Conservation (phyloP, 2,329 filamentous ascomycete genomes). For the Sclerotinia sclerotiorum region DNA sequence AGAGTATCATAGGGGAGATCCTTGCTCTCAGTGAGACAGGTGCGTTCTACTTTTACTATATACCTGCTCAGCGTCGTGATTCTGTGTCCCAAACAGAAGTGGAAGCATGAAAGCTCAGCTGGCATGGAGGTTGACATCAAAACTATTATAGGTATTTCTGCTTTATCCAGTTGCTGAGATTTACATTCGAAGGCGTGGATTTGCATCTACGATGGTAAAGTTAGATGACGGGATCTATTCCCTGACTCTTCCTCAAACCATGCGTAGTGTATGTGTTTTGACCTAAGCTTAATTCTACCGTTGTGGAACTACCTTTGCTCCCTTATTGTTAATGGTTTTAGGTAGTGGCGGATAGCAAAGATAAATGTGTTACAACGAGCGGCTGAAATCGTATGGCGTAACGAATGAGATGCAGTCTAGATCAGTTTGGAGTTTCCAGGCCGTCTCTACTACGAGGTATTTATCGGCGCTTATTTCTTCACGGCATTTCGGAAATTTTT, state of each 20-base stretch:
- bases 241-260: neutral
- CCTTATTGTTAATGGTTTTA: neutral
- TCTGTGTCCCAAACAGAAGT: neutral
- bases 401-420: neutral
- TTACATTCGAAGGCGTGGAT: neutral
- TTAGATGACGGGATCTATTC: neutral
- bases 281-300: neutral
- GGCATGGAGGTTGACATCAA: neutral
- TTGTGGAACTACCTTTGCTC: neutral
- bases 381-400: neutral
- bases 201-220: neutral
- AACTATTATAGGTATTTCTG: neutral
- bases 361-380: neutral
- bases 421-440: neutral
- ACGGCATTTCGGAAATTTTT: neutral
- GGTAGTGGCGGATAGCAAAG: neutral
- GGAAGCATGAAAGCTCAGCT: neutral
- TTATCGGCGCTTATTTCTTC: conserved; percentile 1
- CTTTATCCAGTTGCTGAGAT: no score
- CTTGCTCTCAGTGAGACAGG: no score
- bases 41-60: neutral
- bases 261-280: no score
- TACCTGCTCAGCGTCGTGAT: no score
- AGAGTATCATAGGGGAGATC: neutral
- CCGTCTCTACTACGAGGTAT: neutral